Conservation (phyloP, 345 rosid genomes). For the Salix caprea region DNA sequence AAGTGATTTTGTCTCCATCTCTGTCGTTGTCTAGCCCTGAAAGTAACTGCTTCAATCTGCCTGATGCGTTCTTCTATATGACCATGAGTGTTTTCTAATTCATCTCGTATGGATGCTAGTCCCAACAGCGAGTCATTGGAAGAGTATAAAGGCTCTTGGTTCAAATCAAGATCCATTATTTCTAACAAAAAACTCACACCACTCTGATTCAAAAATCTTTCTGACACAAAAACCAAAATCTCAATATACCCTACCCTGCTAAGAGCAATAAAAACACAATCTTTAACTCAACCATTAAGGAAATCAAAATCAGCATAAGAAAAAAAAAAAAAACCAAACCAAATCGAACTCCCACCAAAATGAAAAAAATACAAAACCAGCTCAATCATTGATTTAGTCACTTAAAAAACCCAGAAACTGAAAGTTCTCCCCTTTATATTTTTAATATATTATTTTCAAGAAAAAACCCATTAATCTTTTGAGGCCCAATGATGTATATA, state of each 20-base stretch:
- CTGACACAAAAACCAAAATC: not conserved
- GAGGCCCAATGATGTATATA: not conserved
- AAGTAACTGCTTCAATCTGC: conserved; percentile 47
- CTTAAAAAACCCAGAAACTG: not conserved
- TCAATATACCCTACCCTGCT: not conserved
- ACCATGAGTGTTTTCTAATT: conserved; percentile 43
- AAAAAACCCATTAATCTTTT: not conserved
- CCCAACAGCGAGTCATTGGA: conserved; percentile 24
- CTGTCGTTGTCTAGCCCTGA: conserved; percentile 42
- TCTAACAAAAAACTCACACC: conserved; percentile 3
- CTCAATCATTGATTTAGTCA: not conserved
- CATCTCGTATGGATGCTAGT: conserved; percentile 35
- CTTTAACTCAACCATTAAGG: not conserved
- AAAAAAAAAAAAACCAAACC: not conserved
- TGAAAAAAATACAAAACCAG: not conserved
- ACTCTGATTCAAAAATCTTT: not conserved
- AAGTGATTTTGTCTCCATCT: conserved; percentile 29
- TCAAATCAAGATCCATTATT: conserved; percentile 54
- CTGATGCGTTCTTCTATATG: conserved; percentile 56
- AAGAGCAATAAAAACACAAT: not conserved
- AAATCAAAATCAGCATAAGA: not conserved
- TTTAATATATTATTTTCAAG: not conserved
- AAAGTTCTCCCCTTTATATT: not conserved
- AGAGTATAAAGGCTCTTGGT: conserved; percentile 38
- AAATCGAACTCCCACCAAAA: not conserved